Percentiles rank a stretch among this genome's conserved stretches.
These are phyloP conservation scores for Escovopsis sp. DNA, from an alignment of 2,329 filamentous ascomycete genomes.

Conservation along the genomic window DNA sequence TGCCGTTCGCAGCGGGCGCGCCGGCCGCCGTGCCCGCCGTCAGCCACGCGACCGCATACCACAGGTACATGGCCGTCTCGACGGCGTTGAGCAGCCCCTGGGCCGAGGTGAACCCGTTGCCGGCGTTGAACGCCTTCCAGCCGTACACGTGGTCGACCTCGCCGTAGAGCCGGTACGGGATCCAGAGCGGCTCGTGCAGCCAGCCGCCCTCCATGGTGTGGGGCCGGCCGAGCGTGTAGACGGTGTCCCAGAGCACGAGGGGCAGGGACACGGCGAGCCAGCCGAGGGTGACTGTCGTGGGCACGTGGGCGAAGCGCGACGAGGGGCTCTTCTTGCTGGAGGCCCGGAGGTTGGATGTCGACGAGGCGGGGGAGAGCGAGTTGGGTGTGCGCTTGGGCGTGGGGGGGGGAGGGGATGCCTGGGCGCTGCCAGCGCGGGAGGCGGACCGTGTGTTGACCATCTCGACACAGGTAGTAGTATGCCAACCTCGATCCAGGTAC, in stretches of 20 bases:
- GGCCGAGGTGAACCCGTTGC: constrained; percentile 63
- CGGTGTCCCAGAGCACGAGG: constrained; percentile 67
- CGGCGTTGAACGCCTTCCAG: constrained; percentile 50
- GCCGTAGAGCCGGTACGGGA: constrained; percentile 69
- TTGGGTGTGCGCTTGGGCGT: constrained; percentile 3
- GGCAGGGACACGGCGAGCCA: constrained; percentile 67
- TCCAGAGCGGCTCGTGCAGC: constrained; percentile 58
- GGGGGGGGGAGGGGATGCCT: constrained; percentile 4
- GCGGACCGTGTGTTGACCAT: constrained; percentile 27
- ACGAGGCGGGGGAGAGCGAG: constrained; percentile 5
- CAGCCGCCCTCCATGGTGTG: constrained; percentile 66
- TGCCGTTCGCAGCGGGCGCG: constrained; percentile 3
- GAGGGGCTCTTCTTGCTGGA: constrained; percentile 2
- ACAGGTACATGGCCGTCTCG: constrained; percentile 50
- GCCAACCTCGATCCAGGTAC: too few relatives aligned
- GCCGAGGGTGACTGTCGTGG: constrained; percentile 33
- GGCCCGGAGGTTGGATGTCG: constrained; percentile 5
- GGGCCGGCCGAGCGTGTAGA: constrained; percentile 67
- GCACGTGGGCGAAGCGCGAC: constrained; percentile 29
- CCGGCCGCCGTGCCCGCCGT: constrained; percentile 4
- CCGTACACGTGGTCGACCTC: constrained; percentile 72
- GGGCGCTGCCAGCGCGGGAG: constrained; percentile 16
- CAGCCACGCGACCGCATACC: constrained; percentile 34
- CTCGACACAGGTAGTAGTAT: not conserved
- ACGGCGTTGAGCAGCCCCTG: constrained; percentile 56